phyloP scores from a whole-genome alignment of 352 stramenopile genomes.

The Pythium aristosporum region DNA sequence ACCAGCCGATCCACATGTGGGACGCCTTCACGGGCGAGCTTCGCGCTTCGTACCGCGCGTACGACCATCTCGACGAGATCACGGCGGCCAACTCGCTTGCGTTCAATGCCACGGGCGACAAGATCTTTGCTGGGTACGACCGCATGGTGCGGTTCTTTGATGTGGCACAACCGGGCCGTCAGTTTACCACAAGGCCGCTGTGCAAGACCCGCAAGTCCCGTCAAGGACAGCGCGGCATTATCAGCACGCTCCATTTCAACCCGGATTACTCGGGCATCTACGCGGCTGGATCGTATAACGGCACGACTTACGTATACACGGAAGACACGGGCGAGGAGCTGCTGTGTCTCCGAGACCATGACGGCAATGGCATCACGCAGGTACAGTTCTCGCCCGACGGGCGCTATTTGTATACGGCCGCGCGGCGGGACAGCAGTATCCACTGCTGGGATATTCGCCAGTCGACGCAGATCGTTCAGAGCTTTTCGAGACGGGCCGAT shows the following conservation, averaged over 20 bases:
- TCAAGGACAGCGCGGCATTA: constrained; percentile 70
- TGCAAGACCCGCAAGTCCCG: constrained; percentile 66
- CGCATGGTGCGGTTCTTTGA: constrained; percentile 85
- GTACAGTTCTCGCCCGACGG: constrained; percentile 79
- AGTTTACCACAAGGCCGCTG: constrained; percentile 55
- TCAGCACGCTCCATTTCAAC: constrained; percentile 80
- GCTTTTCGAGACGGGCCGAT: constrained; percentile 54
- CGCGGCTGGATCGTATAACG: constrained; percentile 81
- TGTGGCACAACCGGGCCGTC: constrained; percentile 57
- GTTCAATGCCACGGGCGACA: constrained; percentile 78
- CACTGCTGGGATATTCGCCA: constrained; percentile 88
- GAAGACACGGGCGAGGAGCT: constrained; percentile 71
- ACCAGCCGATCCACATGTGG: constrained; percentile 91
- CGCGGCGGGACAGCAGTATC: constrained; percentile 63
- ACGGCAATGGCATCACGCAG: constrained; percentile 78
- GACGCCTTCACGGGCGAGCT: constrained; percentile 87
- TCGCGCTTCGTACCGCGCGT: constrained; percentile 78
- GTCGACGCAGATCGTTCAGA: constrained; percentile 61
- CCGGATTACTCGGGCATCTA: constrained; percentile 83
- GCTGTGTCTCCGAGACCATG: constrained; percentile 61
- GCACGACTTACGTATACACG: constrained; percentile 82
- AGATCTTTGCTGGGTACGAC: constrained; percentile 87
- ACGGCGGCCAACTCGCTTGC: constrained; percentile 68
- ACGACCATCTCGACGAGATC: constrained; percentile 88
- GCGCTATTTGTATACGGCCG: constrained; percentile 69